Base-by-base conservation (phyloP, 495 filamentous ascomycete species). In the Monascus purpureus region DNA sequence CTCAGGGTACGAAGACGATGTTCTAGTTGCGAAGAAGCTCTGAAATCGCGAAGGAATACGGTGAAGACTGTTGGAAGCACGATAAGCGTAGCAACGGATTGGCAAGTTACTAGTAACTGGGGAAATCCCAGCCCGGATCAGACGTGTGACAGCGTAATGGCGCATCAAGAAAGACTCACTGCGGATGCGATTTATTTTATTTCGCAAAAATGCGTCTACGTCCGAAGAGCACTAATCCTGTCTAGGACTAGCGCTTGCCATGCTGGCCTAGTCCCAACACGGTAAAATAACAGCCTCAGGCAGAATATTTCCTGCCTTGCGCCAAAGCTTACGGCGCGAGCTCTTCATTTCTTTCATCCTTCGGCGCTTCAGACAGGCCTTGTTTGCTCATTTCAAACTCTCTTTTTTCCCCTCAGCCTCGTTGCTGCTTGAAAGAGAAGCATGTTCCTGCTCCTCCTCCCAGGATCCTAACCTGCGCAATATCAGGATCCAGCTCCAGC, bases 221-320 rank as follows among this genome's bases (percentile, higher is more conserved):
- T 28, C 26, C 26, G 26, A 12, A 28, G 11, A 4, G 12, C 27
- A 22, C 17, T 31, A 31, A 6, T 6, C 29, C 29, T 8, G 6
- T 17, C 13, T 16, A 19, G 7, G 29, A 19, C 19, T 31, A 31
- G 29, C 19, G 17, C 13, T 4, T 3, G n/a, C 9, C 9, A 3
- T 15, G 18, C 6, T 18, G 28, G 13, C 13, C 28, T 30, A 30
- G 28, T 30, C 28, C 28, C 3, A 30, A 30, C 9, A 30, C 16
- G 18, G 28, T 13, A 5, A 30, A 13, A 16, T n/a, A n/a, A n/a
- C n/a, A n/a, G 17, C 29, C 29, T 31, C 17, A 31, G 29, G 29
- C 29, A 30, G 14, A n/a, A n/a, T n/a, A n/a, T n/a, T n/a, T n/a
- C n/a, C n/a, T n/a, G n/a, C n/a, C n/a, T n/a, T n/a, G n/a, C n/a